Base-by-base conservation (phyloP, 2,329 filamentous ascomycete species). In the Ophiocordyceps camponoti-saundersi region DNA sequence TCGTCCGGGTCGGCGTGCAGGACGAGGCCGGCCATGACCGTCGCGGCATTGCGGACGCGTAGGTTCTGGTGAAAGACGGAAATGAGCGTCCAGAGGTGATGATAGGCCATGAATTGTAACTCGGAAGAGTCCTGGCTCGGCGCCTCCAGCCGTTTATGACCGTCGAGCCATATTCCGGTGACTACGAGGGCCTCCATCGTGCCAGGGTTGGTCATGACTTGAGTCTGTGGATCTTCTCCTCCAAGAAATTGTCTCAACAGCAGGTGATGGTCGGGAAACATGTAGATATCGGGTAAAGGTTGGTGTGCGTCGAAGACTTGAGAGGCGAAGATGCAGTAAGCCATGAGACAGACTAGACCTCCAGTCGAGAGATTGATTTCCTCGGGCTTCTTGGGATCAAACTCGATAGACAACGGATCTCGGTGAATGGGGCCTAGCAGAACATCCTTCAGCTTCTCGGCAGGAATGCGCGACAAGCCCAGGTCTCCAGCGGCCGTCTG, bases 401-500 rank as follows among this genome's bases (percentile, higher is more conserved):
- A 67, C 22, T 71, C 65, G 18, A 59, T 53, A 2, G 64, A 64
- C 10, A 77, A 58, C 2, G 74, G 72, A 29, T 72, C 63, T 48
- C 61, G 59, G 46, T 62, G 56, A 45, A 69, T 57, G 15, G 67
- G 61, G 2, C 63, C 61, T 47, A 66, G 55, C 50, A 67, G 61
- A 39, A 71, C 59, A 45, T 66, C 65, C 48, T 65, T 65, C 16
- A 80, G 65, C 34, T 74, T 66, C 4, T 62, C 55, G 15, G 65
- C 62, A 0, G 69, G 63, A 29, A 67, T 65, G 34, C 68, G 64
- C 8, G 67, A 64, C 13, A 82, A 57, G 12, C 73, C 76, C 2
- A 83, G 61, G 56, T 82, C 79, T 46, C 76, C 70, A 16, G 80
- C 74, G 46, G 86, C 66, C 18, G 80, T 77, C 67, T 80, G 48